These are phyloP conservation scores for Verticillium nonalfalfae DNA, from an alignment of 2,329 filamentous ascomycete species.

Conservation along the genomic window DNA sequence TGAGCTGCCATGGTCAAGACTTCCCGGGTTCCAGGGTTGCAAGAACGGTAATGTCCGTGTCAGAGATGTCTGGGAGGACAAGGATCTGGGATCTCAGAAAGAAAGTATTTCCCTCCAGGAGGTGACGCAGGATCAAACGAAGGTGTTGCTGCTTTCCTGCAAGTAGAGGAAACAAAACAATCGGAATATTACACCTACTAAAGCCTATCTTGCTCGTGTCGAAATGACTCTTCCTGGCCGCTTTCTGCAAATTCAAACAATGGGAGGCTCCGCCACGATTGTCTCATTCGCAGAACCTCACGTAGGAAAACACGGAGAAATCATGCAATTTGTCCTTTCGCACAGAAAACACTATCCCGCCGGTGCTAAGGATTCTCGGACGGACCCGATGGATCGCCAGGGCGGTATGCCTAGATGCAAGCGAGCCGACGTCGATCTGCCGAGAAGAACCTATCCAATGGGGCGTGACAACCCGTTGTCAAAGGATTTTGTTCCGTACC, in stretches of 20 bases:
- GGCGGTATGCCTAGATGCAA: not conserved
- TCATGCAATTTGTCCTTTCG: too few relatives aligned
- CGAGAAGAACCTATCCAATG: not conserved
- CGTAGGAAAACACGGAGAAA: too few relatives aligned
- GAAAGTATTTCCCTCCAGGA: not conserved
- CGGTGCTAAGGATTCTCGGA: too few relatives aligned
- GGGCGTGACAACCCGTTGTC: not conserved
- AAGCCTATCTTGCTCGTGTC: too few relatives aligned
- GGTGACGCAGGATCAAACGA: not conserved
- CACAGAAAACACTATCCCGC: too few relatives aligned
- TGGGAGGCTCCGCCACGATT: too few relatives aligned
- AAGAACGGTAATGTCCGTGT: not conserved
- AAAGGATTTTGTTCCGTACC: not conserved
- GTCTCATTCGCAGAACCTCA: too few relatives aligned
- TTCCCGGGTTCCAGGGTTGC: not conserved
- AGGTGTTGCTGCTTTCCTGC: not conserved
- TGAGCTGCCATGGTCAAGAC: slow-evolving; percentile 2
- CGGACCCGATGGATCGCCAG: too few relatives aligned
- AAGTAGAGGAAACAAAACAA: not conserved
- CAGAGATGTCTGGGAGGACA: not conserved
- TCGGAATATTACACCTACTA: too few relatives aligned
- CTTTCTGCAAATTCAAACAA: too few relatives aligned
- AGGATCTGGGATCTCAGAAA: not conserved
- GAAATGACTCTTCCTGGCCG: too few relatives aligned
- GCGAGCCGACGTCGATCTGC: not conserved